These are phyloP conservation scores for Neofusicoccum sp. DNA, from an alignment of 2,329 filamentous ascomycete genomes.

Conservation along the genomic window DNA sequence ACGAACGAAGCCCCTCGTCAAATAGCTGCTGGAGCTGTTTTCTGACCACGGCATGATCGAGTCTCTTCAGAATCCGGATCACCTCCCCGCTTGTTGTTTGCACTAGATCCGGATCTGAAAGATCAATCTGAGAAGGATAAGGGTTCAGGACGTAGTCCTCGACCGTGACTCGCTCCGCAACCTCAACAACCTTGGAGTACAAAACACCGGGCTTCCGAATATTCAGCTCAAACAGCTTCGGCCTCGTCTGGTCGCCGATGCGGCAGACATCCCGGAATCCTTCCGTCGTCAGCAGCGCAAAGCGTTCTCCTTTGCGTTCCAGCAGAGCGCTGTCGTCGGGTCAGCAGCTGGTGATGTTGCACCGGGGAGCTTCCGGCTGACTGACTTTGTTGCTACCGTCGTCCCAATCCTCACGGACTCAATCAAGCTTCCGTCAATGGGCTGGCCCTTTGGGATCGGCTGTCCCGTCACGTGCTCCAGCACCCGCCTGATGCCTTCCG, in stretches of 20 bases:
- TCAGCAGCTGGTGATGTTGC: not conserved
- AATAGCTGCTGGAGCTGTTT: slow-evolving; percentile 27
- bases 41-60: slow-evolving; percentile 13
- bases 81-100: slow-evolving; percentile 24
- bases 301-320: slow-evolving; percentile 22
- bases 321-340: slow-evolving; percentile 27
- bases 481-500: slow-evolving; percentile 33
- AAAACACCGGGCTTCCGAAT: slow-evolving; percentile 25
- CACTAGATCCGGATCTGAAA: slow-evolving; percentile 17
- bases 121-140: slow-evolving; percentile 15
- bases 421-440: slow-evolving; percentile 25
- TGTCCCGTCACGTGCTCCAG: slow-evolving; percentile 23
- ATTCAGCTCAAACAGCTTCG: slow-evolving; percentile 27
- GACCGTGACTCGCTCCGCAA: slow-evolving; percentile 27
- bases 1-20: slow-evolving; percentile 34
- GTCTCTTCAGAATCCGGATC: slow-evolving; percentile 22
- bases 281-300: slow-evolving; percentile 24
- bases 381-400: slow-evolving; percentile 26
- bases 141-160: slow-evolving; percentile 26
- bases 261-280: slow-evolving; percentile 22
- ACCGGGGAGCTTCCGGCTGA: not conserved
- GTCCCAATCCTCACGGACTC: slow-evolving; percentile 25
- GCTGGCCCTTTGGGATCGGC: slow-evolving; percentile 24
- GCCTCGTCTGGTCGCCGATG: slow-evolving; percentile 29
- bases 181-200: slow-evolving; percentile 24